Conservation (phyloP, 257 asterid species). For the Primulina huaijiensis region DNA sequence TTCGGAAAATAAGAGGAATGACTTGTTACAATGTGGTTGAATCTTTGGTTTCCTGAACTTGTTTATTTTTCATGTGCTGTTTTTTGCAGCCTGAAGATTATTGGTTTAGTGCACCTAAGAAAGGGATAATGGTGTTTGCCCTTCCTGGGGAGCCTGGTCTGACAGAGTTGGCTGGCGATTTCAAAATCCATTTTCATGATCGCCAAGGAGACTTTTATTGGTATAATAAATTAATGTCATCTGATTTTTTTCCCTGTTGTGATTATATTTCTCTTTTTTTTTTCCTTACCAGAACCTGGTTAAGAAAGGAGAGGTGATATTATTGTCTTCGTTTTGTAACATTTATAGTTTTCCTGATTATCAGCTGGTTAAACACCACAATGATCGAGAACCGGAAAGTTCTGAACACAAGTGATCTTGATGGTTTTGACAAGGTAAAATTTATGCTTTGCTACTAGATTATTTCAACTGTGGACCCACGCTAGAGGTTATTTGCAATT, state of each 20-base stretch:
- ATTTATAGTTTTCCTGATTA: conserved; percentile 13
- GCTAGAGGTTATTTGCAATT: not conserved
- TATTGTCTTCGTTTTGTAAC: not conserved
- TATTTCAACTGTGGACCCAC: not conserved
- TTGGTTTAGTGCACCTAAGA: conserved; percentile 96
- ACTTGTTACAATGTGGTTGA: conserved; percentile 14
- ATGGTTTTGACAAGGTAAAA: conserved; percentile 96
- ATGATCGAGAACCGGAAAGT: conserved; percentile 90
- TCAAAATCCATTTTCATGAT: conserved; percentile 93
- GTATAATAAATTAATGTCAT: conserved; percentile 32
- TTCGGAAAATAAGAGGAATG: not conserved
- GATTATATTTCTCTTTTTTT: not conserved
- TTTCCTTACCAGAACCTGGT: not conserved
- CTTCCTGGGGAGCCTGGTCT: conserved; percentile 99
- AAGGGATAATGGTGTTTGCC: conserved; percentile 94
- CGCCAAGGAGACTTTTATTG: conserved; percentile 99
- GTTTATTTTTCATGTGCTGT: conserved; percentile 3
- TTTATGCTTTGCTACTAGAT: not conserved
- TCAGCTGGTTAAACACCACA: conserved; percentile 96
- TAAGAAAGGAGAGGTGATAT: conserved; percentile 9
- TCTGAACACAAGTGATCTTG: conserved; percentile 72
- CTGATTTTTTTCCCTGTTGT: conserved; percentile 8
- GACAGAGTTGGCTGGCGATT: conserved; percentile 86
- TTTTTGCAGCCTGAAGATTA: conserved; percentile 84
- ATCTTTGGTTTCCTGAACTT: conserved; percentile 13